A percentile compares a stretch with the other conserved stretches of the same genome.
These are phyloP conservation scores for Zhuliangozyma parablackwelliae DNA, from an alignment of 1,139 yeast genomes.

Conservation along the genomic window DNA sequence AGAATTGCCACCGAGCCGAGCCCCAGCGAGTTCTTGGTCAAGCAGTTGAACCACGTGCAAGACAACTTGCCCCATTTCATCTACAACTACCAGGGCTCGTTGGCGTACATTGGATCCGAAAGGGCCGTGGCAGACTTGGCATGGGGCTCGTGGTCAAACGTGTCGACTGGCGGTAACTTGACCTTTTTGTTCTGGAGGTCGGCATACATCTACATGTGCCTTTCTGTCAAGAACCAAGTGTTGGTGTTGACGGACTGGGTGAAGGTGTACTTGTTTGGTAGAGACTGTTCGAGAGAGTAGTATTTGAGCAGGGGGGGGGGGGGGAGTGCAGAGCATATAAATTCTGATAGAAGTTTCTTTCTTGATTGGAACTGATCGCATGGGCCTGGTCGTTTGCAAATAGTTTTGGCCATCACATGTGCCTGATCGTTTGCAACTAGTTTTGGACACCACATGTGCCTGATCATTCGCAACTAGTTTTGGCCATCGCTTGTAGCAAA, in stretches of 20 bases:
- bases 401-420: no score
- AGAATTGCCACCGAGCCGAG: constrained; percentile 24
- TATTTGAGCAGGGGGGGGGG: no score
- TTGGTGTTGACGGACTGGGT: constrained; percentile 84
- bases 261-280: constrained; percentile 77
- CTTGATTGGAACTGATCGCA: no score
- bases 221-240: constrained; percentile 80
- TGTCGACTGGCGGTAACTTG: constrained; percentile 77
- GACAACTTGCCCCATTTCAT: constrained; percentile 52
- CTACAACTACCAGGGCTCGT: constrained; percentile 65
- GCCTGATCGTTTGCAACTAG: no score
- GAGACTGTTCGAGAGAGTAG: no score
- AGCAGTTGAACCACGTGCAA: constrained; percentile 34
- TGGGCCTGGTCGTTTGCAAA: no score
- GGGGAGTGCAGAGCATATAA: no score
- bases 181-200: constrained; percentile 93
- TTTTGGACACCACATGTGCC: no score
- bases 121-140: constrained; percentile 89
- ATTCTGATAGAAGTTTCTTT: no score
- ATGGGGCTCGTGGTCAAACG: constrained; percentile 79
- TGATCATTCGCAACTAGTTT: no score
- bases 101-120: constrained; percentile 83
- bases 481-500: no score
- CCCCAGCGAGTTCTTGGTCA: constrained; percentile 32
- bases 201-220: constrained; percentile 87